Evolutionary conservation across 257 asterid species (phyloP).

Genomic region (Euphrasia confusa): DNA sequence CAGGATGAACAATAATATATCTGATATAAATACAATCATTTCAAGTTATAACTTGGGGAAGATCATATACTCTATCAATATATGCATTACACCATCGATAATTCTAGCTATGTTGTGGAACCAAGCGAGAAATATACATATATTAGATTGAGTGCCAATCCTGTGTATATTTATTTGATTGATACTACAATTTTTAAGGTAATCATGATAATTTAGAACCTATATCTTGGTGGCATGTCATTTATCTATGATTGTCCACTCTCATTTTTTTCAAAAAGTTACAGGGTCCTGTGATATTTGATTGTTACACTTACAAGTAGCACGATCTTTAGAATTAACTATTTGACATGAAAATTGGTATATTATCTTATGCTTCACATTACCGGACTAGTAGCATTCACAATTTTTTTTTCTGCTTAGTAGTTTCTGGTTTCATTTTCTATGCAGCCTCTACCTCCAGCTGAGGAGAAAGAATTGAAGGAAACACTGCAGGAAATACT

Average conservation of each 20-base stretch:
- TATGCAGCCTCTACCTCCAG: slow-evolving; percentile 67
- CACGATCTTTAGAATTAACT: neutral
- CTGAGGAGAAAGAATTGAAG: slow-evolving; percentile 84
- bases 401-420: slow-evolving; percentile 2
- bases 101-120: too few species aligned
- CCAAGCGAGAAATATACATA: too few species aligned
- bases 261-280: neutral
- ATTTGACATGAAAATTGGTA: neutral
- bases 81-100: too few species aligned
- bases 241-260: neutral
- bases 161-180: neutral
- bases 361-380: neutral
- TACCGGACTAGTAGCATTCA: neutral
- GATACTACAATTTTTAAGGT: neutral
- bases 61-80: neutral
- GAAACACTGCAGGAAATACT: slow-evolving; percentile 73
- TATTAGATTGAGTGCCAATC: neutral
- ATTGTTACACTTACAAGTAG: neutral
- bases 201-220: neutral
- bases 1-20: neutral
- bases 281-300: neutral
- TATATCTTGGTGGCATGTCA: neutral
- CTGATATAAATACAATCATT: neutral
- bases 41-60: neutral
- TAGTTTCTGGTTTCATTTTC: neutral